phyloP scores from a whole-genome alignment of 176 grass and related monocot genomes.

The Dactylis glomerata region DNA sequence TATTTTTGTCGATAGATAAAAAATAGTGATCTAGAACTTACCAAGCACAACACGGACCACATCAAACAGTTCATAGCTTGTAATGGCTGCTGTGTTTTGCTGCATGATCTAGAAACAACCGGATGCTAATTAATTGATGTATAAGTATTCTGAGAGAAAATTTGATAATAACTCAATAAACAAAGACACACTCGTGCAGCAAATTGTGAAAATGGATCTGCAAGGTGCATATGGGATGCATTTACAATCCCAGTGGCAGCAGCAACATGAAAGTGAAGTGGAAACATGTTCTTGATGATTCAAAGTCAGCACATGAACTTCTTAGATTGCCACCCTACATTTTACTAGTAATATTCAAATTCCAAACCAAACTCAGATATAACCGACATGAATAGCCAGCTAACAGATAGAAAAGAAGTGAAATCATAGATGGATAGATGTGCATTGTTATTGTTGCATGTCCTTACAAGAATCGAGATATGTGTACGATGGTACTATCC shows the following conservation, averaged over 20 bases:
- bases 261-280: background rate
- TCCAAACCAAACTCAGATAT: background rate
- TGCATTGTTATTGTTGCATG: background rate
- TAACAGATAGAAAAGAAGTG: background rate
- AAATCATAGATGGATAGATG: background rate
- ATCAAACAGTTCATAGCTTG: conserved; percentile 55
- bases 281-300: background rate
- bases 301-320: background rate
- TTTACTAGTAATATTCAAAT: background rate
- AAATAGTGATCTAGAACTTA: conserved; percentile 37
- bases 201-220: conserved; percentile 1
- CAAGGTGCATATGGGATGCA: background rate
- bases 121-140: background rate
- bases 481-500: background rate
- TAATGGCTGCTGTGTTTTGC: conserved; percentile 43
- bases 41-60: conserved; percentile 44
- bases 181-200: background rate
- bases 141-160: background rate
- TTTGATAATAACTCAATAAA: background rate
- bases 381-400: background rate
- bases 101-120: conserved; percentile 51
- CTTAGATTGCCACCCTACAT: background rate
- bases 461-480: conserved; percentile 14
- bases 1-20: background rate
- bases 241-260: background rate